A percentile compares a stretch with the other conserved stretches of the same genome.
phyloP scores from a whole-genome alignment of 345 rosid species.

The Noccaea caerulescens region DNA sequence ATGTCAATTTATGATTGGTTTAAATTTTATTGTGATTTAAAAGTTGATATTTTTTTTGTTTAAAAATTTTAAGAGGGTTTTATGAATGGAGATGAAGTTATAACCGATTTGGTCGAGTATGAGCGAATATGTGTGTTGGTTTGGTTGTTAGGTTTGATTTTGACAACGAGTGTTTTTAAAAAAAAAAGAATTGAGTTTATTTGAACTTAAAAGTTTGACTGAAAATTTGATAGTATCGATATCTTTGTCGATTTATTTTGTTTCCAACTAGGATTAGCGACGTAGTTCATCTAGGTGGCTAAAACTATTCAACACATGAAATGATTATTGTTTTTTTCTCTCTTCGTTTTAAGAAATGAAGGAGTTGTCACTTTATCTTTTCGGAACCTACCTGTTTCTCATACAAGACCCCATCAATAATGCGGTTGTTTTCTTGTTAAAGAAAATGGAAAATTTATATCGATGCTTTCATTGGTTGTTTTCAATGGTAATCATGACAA shows the following conservation, averaged over 20 bases:
- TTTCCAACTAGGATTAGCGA: constrained; percentile 7
- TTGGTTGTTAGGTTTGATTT: not conserved
- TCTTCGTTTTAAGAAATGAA: constrained; percentile 1
- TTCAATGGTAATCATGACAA: constrained; percentile 11
- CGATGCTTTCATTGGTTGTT: not conserved
- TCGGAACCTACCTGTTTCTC: constrained; percentile 3
- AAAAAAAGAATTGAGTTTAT: no score
- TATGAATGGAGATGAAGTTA: no score
- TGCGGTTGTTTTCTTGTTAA: not conserved
- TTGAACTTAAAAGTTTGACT: not conserved
- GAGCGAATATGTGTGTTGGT: not conserved
- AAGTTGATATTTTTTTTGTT: no score
- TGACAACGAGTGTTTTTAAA: not conserved
- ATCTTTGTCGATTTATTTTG: not conserved
- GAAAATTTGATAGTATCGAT: no score
- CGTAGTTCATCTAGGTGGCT: constrained; percentile 6
- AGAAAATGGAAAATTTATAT: no score
- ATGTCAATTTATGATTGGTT: no score
- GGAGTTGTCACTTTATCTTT: constrained; percentile 13
- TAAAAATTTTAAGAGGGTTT: no score
- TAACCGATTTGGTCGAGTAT: not conserved
- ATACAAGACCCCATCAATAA: constrained; percentile 13
- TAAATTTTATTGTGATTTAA: no score
- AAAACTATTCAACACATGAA: constrained; percentile 17
- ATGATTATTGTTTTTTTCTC: not conserved